Percentiles rank a stretch among this genome's conserved stretches.
Evolutionary conservation across 2,329 filamentous ascomycete genomes (phyloP).

Genomic region (Hymenoscyphus infarciens): DNA sequence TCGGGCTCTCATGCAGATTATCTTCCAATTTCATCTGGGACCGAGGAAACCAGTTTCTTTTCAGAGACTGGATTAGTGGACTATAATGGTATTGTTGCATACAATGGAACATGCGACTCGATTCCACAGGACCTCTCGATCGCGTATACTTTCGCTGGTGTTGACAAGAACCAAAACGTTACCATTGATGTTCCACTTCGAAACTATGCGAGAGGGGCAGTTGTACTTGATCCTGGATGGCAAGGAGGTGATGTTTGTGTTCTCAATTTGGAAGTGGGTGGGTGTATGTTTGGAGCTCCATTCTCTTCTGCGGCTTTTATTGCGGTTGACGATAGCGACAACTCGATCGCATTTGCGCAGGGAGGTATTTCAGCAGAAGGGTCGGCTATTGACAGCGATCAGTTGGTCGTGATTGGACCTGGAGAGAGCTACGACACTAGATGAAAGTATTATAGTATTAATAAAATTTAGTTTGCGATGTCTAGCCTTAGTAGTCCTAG

Average conservation of each 20-base stretch:
- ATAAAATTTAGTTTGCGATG: neutral
- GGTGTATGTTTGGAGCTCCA: conserved; percentile 35
- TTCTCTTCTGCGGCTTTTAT: conserved; percentile 36
- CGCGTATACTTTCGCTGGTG: conserved; percentile 30
- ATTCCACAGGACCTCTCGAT: conserved; percentile 32
- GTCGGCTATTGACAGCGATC: conserved; percentile 5
- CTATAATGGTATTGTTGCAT: conserved; percentile 26
- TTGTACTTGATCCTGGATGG: conserved; percentile 11
- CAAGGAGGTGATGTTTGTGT: conserved; percentile 26
- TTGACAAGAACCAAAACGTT: conserved; percentile 24
- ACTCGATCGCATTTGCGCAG: conserved; percentile 35
- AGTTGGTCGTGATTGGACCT: conserved; percentile 8
- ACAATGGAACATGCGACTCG: conserved; percentile 25
- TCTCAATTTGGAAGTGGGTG: conserved; percentile 31
- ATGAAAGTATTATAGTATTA: neutral
- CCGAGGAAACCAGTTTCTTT: conserved; percentile 20
- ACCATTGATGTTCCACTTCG: conserved; percentile 34
- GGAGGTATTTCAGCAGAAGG: conserved; percentile 34
- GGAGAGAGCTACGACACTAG: neutral
- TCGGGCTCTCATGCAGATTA: conserved; percentile 33
- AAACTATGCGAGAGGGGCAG: conserved; percentile 33
- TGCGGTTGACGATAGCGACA: conserved; percentile 35
- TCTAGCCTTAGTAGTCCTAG: too few relatives aligned
- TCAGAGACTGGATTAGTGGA: conserved; percentile 23
- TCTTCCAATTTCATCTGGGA: conserved; percentile 21